Conservation (phyloP, 176 grass and related monocot genomes). For the Eragrostis curvula region DNA sequence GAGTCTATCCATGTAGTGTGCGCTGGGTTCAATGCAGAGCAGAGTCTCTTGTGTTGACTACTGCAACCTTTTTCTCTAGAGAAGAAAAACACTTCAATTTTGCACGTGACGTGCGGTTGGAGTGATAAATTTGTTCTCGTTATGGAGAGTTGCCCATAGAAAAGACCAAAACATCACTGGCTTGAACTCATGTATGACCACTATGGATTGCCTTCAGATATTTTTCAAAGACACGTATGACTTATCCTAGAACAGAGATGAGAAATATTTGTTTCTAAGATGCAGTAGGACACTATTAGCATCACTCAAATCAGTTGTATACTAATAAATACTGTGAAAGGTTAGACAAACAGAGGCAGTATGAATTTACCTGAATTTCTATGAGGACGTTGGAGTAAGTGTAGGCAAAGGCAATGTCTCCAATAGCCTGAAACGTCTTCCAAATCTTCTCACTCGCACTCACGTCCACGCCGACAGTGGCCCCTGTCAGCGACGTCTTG, state of each 20-base stretch:
- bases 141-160: slow-evolving; percentile 16
- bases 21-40: slow-evolving; percentile 2
- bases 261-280: too few species aligned
- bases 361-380: slow-evolving; percentile 73
- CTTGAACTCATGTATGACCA: background rate
- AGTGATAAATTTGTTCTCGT: slow-evolving; percentile 13
- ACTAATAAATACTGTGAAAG: background rate
- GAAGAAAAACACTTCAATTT: background rate
- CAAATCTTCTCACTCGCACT: slow-evolving; percentile 75
- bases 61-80: slow-evolving; percentile 10
- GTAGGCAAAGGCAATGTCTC: slow-evolving; percentile 94
- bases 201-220: background rate
- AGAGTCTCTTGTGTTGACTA: slow-evolving; percentile 15
- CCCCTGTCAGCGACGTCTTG: slow-evolving; percentile 79
- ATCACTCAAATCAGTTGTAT: background rate
- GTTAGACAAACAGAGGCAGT: background rate
- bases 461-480: slow-evolving; percentile 77
- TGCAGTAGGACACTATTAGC: background rate
- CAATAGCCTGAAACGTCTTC: slow-evolving; percentile 92
- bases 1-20: background rate
- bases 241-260: background rate
- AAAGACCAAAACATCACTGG: slow-evolving; percentile 30
- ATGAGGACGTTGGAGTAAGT: slow-evolving; percentile 98
- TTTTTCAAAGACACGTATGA: background rate
- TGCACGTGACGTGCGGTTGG: background rate